phyloP scores from a whole-genome alignment of 768 basidiomycete species.

The Dioszegia hungarica region DNA sequence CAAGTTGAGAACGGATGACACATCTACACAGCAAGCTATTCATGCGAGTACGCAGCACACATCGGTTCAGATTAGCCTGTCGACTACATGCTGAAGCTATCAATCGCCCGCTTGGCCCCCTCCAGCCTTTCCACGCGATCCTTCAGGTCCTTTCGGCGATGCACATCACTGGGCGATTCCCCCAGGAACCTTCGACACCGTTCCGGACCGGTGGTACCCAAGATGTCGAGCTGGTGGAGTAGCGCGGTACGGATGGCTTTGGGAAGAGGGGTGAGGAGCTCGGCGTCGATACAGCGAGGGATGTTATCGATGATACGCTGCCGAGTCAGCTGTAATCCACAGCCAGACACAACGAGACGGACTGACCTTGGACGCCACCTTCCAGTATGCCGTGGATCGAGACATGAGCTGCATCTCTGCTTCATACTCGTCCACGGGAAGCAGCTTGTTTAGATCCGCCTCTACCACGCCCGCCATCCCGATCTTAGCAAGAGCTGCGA shows the following conservation, averaged over 20 bases:
- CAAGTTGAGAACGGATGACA: too few species aligned
- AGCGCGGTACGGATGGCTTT: not conserved
- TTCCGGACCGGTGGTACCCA: not conserved
- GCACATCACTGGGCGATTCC: not conserved
- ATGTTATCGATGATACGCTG: slow-evolving; percentile 60
- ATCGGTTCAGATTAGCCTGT: too few species aligned
- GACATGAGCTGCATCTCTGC: slow-evolving; percentile 58
- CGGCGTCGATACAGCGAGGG: slow-evolving; percentile 55
- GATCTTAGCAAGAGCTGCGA: not conserved
- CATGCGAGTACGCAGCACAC: too few species aligned
- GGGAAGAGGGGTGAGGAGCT: slow-evolving; percentile 52
- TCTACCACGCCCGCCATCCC: not conserved
- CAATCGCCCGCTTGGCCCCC: slow-evolving; percentile 1
- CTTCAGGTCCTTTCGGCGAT: not conserved
- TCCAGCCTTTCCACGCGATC: not conserved
- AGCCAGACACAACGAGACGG: not conserved
- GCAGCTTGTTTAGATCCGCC: not conserved
- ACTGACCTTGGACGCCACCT: slow-evolving; percentile 56
- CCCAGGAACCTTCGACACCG: not conserved
- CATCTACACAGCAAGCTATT: too few species aligned
- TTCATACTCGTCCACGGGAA: slow-evolving; percentile 47
- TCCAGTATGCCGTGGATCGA: slow-evolving; percentile 58
- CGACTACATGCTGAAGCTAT: not conserved
- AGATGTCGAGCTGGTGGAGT: not conserved
- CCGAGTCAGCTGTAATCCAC: not conserved